A percentile compares a stretch with the other conserved stretches of the same genome.
These are phyloP conservation scores for Curvularia sp. DNA, from an alignment of 2,329 filamentous ascomycete genomes.

Conservation along the genomic window DNA sequence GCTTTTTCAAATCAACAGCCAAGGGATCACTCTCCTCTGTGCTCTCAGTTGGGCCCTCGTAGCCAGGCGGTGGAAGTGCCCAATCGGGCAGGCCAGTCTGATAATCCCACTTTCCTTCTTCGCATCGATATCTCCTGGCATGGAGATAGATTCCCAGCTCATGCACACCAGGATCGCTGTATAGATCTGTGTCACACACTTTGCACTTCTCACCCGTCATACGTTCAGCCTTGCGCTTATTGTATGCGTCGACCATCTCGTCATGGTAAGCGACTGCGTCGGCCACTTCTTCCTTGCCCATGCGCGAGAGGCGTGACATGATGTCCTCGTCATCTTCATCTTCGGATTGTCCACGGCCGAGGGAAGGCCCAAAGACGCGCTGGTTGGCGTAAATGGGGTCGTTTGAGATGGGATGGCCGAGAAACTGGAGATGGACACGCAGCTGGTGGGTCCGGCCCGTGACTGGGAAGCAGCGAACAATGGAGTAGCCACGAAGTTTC, in stretches of 20 bases:
- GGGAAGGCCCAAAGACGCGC: constrained; percentile 82
- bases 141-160: constrained; percentile 95
- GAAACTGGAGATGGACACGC: constrained; percentile 90
- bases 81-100: constrained; percentile 83
- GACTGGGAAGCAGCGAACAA: constrained; percentile 90
- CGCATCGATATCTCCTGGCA: constrained; percentile 86
- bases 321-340: constrained; percentile 86
- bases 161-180: constrained; percentile 88
- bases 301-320: constrained; percentile 80
- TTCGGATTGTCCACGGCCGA: constrained; percentile 73
- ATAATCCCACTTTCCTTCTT: constrained; percentile 84
- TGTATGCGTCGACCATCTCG: constrained; percentile 88
- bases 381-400: constrained; percentile 98
- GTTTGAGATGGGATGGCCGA: constrained; percentile 95
- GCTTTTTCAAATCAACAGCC: constrained; percentile 53
- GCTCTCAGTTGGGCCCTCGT: constrained; percentile 74
- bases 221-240: constrained; percentile 89
- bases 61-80: constrained; percentile 80
- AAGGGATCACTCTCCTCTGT: constrained; percentile 58
- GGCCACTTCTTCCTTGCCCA: constrained; percentile 94
- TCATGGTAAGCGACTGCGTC: constrained; percentile 93
- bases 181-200: constrained; percentile 84
- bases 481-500: constrained; percentile 78
- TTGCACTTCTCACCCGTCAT: constrained; percentile 86
- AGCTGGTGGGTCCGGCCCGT: constrained; percentile 96